Conservation (phyloP, 495 filamentous ascomycete species). For the Neurospora africana region DNA sequence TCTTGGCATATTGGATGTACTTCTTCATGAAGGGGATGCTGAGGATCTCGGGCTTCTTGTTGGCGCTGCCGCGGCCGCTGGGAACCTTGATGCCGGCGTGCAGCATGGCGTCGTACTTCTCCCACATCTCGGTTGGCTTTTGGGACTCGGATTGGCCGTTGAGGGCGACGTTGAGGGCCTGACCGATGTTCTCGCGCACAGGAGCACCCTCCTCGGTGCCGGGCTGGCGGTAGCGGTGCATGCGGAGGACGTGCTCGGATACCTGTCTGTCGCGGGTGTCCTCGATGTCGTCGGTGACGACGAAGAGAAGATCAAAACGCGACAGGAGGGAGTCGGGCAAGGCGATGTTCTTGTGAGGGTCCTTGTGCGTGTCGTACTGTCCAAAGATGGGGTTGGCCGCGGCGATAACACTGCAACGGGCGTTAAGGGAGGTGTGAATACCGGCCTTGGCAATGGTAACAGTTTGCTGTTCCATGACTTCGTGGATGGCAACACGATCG, state of each 20-base stretch:
- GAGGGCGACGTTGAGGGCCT: slow-evolving; percentile 81
- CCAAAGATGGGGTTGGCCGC: slow-evolving; percentile 97
- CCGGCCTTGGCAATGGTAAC: slow-evolving; percentile 98
- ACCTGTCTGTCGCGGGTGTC: slow-evolving; percentile 81
- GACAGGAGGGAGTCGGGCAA: slow-evolving; percentile 94
- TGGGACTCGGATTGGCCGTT: slow-evolving; percentile 62
- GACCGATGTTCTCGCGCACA: slow-evolving; percentile 76
- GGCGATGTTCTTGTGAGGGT: slow-evolving; percentile 96
- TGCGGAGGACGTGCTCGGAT: slow-evolving; percentile 92
- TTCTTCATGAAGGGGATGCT: slow-evolving; percentile 99
- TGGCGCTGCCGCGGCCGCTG: slow-evolving; percentile 51
- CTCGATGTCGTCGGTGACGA: slow-evolving; percentile 97
- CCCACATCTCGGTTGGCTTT: slow-evolving; percentile 77
- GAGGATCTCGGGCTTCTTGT: slow-evolving; percentile 78
- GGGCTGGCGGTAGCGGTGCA: slow-evolving; percentile 92
- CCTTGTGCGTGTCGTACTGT: slow-evolving; percentile 97
- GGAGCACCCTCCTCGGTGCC: slow-evolving; percentile 93
- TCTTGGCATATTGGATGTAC: slow-evolving; percentile 98
- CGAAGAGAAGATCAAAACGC: slow-evolving; percentile 97
- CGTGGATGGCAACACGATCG: slow-evolving; percentile 96
- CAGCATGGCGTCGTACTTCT: slow-evolving; percentile 93
- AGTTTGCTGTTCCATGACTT: slow-evolving; percentile 99
- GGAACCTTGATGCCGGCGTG: slow-evolving; percentile 81
- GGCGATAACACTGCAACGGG: slow-evolving; percentile 91
- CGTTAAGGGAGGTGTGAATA: slow-evolving; percentile 96